Percentiles rank a stretch among this genome's conserved stretches.
Conservation (phyloP, 495 filamentous ascomycete genomes). For the Haplographium delicatum region DNA sequence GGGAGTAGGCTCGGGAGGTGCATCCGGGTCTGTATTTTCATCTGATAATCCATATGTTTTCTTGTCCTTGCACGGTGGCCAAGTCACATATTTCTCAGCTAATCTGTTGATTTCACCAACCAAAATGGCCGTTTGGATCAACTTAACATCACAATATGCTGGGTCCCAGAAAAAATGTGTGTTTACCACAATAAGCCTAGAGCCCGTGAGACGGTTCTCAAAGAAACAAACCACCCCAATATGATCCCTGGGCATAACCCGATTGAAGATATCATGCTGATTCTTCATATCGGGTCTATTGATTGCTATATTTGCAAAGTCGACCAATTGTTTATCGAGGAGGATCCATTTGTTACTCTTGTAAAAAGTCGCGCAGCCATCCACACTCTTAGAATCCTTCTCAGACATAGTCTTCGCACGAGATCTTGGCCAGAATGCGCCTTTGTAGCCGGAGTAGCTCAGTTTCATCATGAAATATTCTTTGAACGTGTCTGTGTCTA, state of each 20-base stretch:
- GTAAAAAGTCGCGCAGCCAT: conserved; percentile 96
- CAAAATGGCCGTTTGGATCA: conserved; percentile 88
- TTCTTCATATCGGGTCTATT: conserved; percentile 92
- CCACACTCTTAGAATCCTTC: conserved; percentile 77
- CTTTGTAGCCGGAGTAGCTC: conserved; percentile 82
- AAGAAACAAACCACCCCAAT: conserved; percentile 87
- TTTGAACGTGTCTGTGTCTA: conserved; percentile 84
- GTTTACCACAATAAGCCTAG: conserved; percentile 86
- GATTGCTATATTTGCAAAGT: conserved; percentile 88
- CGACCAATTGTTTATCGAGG: conserved; percentile 87
- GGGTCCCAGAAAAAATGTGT: conserved; percentile 95
- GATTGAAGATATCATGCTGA: conserved; percentile 93
- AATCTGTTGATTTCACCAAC: conserved; percentile 83
- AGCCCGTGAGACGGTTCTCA: conserved; percentile 82
- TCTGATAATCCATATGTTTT: conserved; percentile 43
- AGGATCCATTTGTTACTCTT: conserved; percentile 87
- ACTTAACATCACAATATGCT: conserved; percentile 83
- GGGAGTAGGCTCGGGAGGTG: conserved; percentile 43
- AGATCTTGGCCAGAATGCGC: conserved; percentile 82
- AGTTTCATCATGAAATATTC: conserved; percentile 80
- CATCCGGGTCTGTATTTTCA: conserved; percentile 44
- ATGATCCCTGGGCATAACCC: conserved; percentile 95
- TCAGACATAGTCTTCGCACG: conserved; percentile 87
- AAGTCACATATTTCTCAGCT: conserved; percentile 75
- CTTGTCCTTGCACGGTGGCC: conserved; percentile 74